Evolutionary conservation across 257 asterid genomes (phyloP).

Genomic region (Solanum arcanum): DNA sequence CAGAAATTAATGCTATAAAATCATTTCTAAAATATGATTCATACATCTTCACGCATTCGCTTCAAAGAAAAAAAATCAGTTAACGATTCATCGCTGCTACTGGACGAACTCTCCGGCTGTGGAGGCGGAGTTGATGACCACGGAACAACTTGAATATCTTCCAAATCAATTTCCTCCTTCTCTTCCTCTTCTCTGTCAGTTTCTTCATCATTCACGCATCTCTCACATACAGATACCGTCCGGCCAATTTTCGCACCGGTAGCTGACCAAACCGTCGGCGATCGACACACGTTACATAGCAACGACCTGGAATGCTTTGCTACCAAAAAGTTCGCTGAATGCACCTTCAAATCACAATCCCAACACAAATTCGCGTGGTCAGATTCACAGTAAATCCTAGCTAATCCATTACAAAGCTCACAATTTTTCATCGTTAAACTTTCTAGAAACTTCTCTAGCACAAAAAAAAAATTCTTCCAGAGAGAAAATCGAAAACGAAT

Average conservation of each 20-base stretch:
- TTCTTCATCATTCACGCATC: slow-evolving; percentile 4
- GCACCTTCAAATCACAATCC: slow-evolving; percentile 50
- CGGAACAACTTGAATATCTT: slow-evolving; percentile 7
- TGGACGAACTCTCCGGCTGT: slow-evolving; percentile 16
- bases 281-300: slow-evolving; percentile 29
- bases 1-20: not conserved
- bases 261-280: slow-evolving; percentile 35
- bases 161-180: slow-evolving; percentile 5
- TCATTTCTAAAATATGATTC: not conserved
- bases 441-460: not conserved
- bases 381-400: slow-evolving; percentile 28
- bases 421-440: slow-evolving; percentile 20
- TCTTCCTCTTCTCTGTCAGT: not conserved
- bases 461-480: too few species aligned
- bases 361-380: slow-evolving; percentile 45
- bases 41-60: not conserved
- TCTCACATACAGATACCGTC: slow-evolving; percentile 13
- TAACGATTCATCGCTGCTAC: not conserved
- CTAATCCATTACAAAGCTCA: slow-evolving; percentile 22
- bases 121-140: slow-evolving; percentile 20
- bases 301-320: slow-evolving; percentile 25
- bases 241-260: slow-evolving; percentile 17
- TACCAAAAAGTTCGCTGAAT: slow-evolving; percentile 46
- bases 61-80: not conserved
- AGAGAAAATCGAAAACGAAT: not conserved